Percentiles rank a stretch among this genome's conserved stretches.
phyloP scores from a whole-genome alignment of 1,139 yeast genomes.

The Candida dubliniensis region DNA sequence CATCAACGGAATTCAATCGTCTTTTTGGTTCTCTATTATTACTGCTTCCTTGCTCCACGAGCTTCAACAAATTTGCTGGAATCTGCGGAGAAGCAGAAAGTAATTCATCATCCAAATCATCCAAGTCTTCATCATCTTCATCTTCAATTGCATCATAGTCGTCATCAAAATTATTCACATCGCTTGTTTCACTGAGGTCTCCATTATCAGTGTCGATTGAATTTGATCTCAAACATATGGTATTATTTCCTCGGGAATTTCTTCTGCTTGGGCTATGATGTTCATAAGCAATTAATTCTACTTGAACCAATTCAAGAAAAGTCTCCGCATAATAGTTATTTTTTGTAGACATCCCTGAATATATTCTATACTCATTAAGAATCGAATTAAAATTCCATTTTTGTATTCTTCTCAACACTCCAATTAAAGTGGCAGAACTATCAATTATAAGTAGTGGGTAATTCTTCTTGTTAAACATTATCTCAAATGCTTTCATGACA shows the following conservation, averaged over 20 bases:
- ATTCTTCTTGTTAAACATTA: conserved; percentile 61
- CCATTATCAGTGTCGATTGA: conserved; percentile 8
- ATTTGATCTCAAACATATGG: conserved; percentile 2
- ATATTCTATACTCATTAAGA: conserved; percentile 79
- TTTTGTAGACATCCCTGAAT: conserved; percentile 62
- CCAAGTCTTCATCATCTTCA: conserved; percentile 30
- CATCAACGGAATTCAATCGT: conserved; percentile 2
- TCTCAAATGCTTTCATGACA: conserved; percentile 55
- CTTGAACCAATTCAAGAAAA: conserved; percentile 68
- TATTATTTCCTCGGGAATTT: conserved; percentile 5
- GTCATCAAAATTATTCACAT: conserved; percentile 2
- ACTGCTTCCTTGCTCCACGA: conserved; percentile 53
- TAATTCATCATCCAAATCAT: conserved; percentile 50
- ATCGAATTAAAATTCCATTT: conserved; percentile 88
- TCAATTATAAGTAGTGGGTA: conserved; percentile 78
- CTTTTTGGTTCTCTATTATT: not conserved
- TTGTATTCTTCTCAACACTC: conserved; percentile 76
- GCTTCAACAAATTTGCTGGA: conserved; percentile 56
- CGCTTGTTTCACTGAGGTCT: not conserved
- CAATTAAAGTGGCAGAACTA: conserved; percentile 75
- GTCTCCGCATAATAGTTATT: conserved; percentile 77
- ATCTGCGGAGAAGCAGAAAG: conserved; percentile 68
- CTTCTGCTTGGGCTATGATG: conserved; percentile 12
- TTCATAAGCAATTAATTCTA: conserved; percentile 51
- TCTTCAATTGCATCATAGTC: conserved; percentile 18